Evolutionary conservation across 257 asterid species (phyloP).

Genomic region (Fraxinus pennsylvanica): DNA sequence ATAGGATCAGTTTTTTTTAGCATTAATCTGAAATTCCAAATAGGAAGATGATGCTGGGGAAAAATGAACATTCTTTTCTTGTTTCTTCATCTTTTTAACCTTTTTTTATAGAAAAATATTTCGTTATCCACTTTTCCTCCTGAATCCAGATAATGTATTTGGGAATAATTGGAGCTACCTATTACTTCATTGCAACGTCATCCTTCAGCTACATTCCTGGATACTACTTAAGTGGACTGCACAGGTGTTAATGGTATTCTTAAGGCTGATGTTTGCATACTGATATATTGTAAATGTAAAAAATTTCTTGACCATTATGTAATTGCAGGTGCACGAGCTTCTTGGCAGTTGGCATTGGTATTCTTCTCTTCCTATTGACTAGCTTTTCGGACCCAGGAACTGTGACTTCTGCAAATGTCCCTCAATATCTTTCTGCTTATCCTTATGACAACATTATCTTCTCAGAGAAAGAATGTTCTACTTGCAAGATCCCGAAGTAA

Average conservation of each 20-base stretch:
- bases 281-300: slow-evolving; percentile 21
- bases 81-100: not conserved
- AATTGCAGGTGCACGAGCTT: slow-evolving; percentile 77
- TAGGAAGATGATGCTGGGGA: slow-evolving; percentile 9
- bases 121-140: slow-evolving; percentile 25
- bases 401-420: slow-evolving; percentile 69
- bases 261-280: slow-evolving; percentile 24
- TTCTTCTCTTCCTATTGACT: slow-evolving; percentile 81
- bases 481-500: slow-evolving; percentile 96
- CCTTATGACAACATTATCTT: slow-evolving; percentile 85
- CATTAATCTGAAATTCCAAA: slow-evolving; percentile 4
- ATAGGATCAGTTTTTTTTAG: slow-evolving; percentile 3
- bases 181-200: slow-evolving; percentile 62
- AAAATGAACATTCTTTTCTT: not conserved
- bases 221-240: slow-evolving; percentile 72
- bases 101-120: slow-evolving; percentile 12
- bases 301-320: slow-evolving; percentile 25
- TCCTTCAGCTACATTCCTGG: slow-evolving; percentile 89
- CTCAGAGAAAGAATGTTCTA: slow-evolving; percentile 80
- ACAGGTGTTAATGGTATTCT: slow-evolving; percentile 56
- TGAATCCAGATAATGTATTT: slow-evolving; percentile 73
- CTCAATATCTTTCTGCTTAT: slow-evolving; percentile 76
- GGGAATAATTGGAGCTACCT: slow-evolving; percentile 76
- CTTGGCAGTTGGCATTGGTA: slow-evolving; percentile 87
- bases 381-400: slow-evolving; percentile 99